These are phyloP conservation scores for Glutinoglossum americanum DNA, from an alignment of 495 filamentous ascomycete genomes.

Conservation along the genomic window DNA sequence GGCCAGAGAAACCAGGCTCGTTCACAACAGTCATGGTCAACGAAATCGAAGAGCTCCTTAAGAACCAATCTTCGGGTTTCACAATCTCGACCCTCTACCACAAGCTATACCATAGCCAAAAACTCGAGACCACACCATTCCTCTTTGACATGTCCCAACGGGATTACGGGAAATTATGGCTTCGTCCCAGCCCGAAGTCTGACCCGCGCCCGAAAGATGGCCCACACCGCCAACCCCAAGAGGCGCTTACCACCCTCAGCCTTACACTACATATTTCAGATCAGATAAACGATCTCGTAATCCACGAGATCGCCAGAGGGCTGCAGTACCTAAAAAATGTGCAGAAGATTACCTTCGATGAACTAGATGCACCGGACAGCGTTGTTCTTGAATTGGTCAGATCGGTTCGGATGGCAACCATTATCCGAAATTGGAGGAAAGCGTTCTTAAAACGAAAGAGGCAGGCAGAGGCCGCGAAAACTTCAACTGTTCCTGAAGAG, in stretches of 20 bases:
- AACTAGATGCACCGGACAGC: not conserved
- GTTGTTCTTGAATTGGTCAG: not conserved
- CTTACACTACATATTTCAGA: slow-evolving; percentile 9
- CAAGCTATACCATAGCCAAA: slow-evolving; percentile 9
- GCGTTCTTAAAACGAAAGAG: not conserved
- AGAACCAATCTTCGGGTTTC: slow-evolving; percentile 9
- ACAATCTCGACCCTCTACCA: slow-evolving; percentile 9
- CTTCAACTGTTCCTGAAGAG: not conserved
- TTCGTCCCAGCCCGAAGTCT: slow-evolving; percentile 7
- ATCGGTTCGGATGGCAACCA: not conserved
- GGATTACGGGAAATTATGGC: slow-evolving; percentile 10
- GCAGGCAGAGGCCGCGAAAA: not conserved
- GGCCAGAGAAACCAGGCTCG: slow-evolving; percentile 5
- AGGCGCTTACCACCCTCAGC: slow-evolving; percentile 6
- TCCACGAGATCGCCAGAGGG: slow-evolving; percentile 10
- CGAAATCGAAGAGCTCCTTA: slow-evolving; percentile 2
- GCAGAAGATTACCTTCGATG: not conserved
- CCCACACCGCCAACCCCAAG: not conserved
- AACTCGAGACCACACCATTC: slow-evolving; percentile 4
- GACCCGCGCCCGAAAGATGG: too few species aligned
- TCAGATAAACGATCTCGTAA: slow-evolving; percentile 5
- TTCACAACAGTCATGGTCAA: slow-evolving; percentile 10
- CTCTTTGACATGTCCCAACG: slow-evolving; percentile 9
- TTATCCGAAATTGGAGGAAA: not conserved
- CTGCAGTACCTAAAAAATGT: slow-evolving; percentile 9